Evolutionary conservation across 2,329 filamentous ascomycete species (phyloP), one percentile per base, ranked within the genome.

Genomic region (Hirsutella thompsonii): DNA sequence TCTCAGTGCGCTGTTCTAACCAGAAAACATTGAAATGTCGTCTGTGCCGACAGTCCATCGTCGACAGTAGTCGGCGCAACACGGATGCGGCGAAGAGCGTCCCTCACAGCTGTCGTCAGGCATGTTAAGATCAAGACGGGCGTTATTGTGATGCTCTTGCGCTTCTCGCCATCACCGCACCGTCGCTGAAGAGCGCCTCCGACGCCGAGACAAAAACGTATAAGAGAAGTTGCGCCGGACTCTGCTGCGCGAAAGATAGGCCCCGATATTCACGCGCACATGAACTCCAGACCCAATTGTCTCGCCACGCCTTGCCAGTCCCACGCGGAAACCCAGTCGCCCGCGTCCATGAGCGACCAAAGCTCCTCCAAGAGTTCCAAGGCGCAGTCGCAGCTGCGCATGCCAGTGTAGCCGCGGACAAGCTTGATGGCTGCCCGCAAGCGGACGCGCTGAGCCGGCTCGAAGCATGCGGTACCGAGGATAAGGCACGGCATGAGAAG

Each of bases 251-350:
- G 30, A 16, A 33, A 3, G 5, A n/a, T 14, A n/a, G 3, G n/a
- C 19, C 32, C 23, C 6, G 23, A 11, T n/a, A 21, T 5, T 60
- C 46, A 65, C 20, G 61, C 56, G 53, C 72, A 74, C 3, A 76
- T 60, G 48, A 79, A 78, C 54, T 78, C 70, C 29, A 79, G 62
- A 0, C 62, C 66, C 56, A 77, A 67, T 8, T 60, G 52, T 40
- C 63, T 58, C 1, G 75, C 74, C 21, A 79, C 65, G 3, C 62
- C 61, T 46, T 79, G 75, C 76, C 76, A 81, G 53, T 81, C 77
- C 77, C 77, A 81, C 8, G 72, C 74, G 16, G 66, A 64, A 20
- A 63, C 49, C 69, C 74, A 79, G 38, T 79, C 71, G 18, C 69
- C 72, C 9, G 57, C 54, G 20, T 70, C 72, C 73, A 80, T 79